Evolutionary conservation across 2,329 filamentous ascomycete species (phyloP).

Genomic region (Macrophomina phaseolina): DNA sequence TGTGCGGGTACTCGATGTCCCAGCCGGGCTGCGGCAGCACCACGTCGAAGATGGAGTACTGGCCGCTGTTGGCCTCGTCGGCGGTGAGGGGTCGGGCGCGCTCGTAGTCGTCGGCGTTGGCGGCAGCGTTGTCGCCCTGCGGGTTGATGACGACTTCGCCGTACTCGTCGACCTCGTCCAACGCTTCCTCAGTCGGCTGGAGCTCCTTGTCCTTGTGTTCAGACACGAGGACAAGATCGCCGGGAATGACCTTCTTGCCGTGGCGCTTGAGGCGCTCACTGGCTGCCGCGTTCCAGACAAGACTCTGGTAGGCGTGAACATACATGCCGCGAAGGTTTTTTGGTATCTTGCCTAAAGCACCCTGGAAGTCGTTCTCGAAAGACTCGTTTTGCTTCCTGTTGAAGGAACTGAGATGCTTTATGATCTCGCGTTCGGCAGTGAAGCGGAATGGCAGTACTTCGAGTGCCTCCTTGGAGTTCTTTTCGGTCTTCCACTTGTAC

Average conservation of each 20-base stretch:
- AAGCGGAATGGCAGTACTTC: slow-evolving; percentile 79
- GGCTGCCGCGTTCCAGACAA: slow-evolving; percentile 88
- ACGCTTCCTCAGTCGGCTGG: slow-evolving; percentile 30
- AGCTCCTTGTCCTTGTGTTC: slow-evolving; percentile 59
- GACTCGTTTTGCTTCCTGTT: slow-evolving; percentile 50
- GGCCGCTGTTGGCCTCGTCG: slow-evolving; percentile 77
- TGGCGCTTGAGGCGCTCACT: slow-evolving; percentile 80
- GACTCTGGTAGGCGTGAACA: slow-evolving; percentile 93
- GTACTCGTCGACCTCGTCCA: slow-evolving; percentile 59
- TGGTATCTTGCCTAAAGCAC: slow-evolving; percentile 79
- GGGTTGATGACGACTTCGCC: slow-evolving; percentile 71
- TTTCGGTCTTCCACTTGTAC: slow-evolving; percentile 70
- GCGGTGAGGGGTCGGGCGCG: slow-evolving; percentile 76
- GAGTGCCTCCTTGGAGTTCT: slow-evolving; percentile 65
- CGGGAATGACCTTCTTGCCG: slow-evolving; percentile 76
- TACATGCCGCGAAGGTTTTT: slow-evolving; percentile 90
- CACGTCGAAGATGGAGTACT: slow-evolving; percentile 82
- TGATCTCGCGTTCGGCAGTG: slow-evolving; percentile 77
- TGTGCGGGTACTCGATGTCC: slow-evolving; percentile 84
- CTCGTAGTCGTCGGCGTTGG: slow-evolving; percentile 64
- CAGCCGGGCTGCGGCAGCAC: slow-evolving; percentile 93
- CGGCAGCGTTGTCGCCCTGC: slow-evolving; percentile 61
- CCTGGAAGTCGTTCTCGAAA: slow-evolving; percentile 70
- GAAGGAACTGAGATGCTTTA: slow-evolving; percentile 71
- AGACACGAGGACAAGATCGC: slow-evolving; percentile 78